Conservation (phyloP, 805 yeast genomes). For the Metschnikowia reukaufii region DNA sequence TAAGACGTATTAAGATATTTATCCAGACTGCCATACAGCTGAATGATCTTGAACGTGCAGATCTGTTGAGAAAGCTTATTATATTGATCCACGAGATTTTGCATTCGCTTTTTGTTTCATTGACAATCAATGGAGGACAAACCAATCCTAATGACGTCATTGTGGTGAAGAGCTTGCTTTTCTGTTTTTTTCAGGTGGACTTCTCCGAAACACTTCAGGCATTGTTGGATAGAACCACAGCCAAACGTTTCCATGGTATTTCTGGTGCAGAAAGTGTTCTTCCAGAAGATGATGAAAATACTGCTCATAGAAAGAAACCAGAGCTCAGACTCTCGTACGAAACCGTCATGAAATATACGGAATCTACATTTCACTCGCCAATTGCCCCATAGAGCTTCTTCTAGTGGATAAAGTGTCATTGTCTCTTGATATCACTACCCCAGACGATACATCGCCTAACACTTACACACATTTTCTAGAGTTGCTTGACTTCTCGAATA, state of each 20-base stretch:
- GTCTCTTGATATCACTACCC: slow-evolving; percentile 32
- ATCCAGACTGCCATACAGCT: slow-evolving; percentile 16
- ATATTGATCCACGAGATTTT: slow-evolving; percentile 28
- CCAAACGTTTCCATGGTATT: slow-evolving; percentile 1
- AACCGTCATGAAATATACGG: slow-evolving; percentile 26
- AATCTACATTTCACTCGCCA: slow-evolving; percentile 26
- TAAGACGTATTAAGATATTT: slow-evolving; percentile 20
- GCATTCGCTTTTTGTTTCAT: slow-evolving; percentile 21
- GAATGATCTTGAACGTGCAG: slow-evolving; percentile 17
- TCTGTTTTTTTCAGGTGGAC: slow-evolving; percentile 25
- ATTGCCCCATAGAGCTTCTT: slow-evolving; percentile 24
- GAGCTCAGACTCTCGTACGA: slow-evolving; percentile 21
- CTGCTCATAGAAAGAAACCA: neutral
- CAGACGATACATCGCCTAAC: slow-evolving; percentile 23
- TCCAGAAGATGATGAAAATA: neutral
- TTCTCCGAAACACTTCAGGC: slow-evolving; percentile 21
- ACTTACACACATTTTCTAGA: slow-evolving; percentile 20
- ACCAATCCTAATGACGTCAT: slow-evolving; percentile 18
- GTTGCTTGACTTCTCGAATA: slow-evolving; percentile 17
- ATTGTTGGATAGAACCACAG: slow-evolving; percentile 18
- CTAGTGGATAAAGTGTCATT: slow-evolving; percentile 20
- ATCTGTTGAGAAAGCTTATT: slow-evolving; percentile 28
- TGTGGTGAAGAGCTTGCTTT: slow-evolving; percentile 25
- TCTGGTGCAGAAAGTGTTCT: neutral
- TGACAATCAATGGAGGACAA: slow-evolving; percentile 14